Percentiles rank a stretch among this genome's conserved stretches.
phyloP scores from a whole-genome alignment of 495 filamentous ascomycete species.

The Penicillium herquei region DNA sequence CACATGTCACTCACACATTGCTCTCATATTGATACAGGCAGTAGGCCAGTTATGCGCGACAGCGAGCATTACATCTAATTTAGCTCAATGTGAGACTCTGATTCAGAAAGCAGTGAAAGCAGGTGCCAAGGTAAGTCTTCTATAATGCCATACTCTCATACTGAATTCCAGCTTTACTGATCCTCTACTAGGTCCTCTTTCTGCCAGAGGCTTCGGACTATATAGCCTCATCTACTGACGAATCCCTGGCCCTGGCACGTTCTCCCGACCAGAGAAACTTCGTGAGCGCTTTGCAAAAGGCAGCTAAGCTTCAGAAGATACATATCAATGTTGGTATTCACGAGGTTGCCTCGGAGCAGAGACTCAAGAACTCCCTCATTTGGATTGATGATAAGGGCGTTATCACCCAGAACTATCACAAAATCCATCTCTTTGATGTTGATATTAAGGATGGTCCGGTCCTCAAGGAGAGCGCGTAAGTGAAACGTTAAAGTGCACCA shows the following conservation, averaged over 20 bases:
- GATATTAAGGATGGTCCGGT: conserved; percentile 61
- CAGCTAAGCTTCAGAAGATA: conserved; percentile 57
- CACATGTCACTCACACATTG: background rate
- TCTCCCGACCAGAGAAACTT: conserved; percentile 59
- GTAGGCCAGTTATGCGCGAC: conserved; percentile 87
- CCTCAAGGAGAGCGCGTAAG: conserved; percentile 59
- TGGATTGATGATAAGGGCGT: conserved; percentile 67
- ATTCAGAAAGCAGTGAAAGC: conserved; percentile 69
- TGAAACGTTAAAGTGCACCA: background rate
- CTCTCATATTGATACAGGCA: conserved; percentile 52
- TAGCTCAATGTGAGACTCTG: conserved; percentile 68
- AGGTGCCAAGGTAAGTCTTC: conserved; percentile 67
- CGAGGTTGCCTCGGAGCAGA: conserved; percentile 60
- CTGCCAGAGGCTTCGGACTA: conserved; percentile 93
- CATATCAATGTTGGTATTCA: conserved; percentile 90
- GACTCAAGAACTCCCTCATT: conserved; percentile 61
- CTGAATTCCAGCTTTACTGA: conserved; percentile 5
- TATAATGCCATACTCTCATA: background rate
- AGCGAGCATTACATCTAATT: conserved; percentile 73
- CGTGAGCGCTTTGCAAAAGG: conserved; percentile 66
- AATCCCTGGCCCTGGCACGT: conserved; percentile 64
- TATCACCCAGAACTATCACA: conserved; percentile 68
- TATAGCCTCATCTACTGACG: conserved; percentile 63
- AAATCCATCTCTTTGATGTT: conserved; percentile 77
- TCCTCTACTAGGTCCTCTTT: conserved; percentile 65